Conservation (phyloP, 139 green algal species). For the Mesotaenium endlicherianum region DNA sequence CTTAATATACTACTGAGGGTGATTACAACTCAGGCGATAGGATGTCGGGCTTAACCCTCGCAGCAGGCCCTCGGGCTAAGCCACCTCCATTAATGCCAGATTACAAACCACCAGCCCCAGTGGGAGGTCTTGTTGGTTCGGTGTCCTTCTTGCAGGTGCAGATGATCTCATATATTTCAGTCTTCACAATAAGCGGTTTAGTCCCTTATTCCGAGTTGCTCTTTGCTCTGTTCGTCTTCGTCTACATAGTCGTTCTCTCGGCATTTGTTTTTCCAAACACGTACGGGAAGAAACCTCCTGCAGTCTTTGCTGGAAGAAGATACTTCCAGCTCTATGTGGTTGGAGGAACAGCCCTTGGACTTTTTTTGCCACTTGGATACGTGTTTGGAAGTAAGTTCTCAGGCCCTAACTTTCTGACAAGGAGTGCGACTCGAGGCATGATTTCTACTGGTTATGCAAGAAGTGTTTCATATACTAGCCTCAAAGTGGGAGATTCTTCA, state of each 20-base stretch:
- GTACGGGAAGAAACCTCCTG: background rate
- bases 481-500: no score
- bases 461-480: no score
- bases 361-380: constrained; percentile 1
- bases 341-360: background rate
- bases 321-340: background rate
- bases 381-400: background rate
- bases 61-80: no score
- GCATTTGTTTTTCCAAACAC: constrained; percentile 3
- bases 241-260: background rate
- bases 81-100: no score
- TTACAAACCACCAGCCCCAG: no score
- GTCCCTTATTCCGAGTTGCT: background rate
- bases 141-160: background rate
- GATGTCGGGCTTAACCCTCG: no score
- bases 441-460: no score
- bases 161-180: background rate
- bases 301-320: background rate
- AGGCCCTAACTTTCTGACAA: no score
- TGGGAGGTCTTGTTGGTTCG: no score
- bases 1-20: no score
- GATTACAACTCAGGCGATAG: no score
- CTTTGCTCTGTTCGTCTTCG: background rate
- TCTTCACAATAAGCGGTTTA: background rate
- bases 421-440: no score